Evolutionary conservation across 2,329 filamentous ascomycete genomes (phyloP).

Genomic region (Talaromyces sp.): DNA sequence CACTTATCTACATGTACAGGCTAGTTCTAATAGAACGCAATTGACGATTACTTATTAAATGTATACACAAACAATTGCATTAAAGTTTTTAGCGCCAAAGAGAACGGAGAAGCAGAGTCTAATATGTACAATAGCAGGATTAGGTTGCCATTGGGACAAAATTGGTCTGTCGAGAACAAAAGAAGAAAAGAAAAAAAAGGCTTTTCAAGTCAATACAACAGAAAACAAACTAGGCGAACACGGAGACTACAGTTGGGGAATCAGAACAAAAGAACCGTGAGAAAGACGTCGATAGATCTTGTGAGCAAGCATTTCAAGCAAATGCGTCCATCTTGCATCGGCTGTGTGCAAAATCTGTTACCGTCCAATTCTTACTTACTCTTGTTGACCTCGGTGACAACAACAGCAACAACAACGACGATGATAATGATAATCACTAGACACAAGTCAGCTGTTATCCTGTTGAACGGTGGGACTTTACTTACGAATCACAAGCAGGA

Average conservation of each 20-base stretch:
- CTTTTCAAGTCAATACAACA: conserved; percentile 2
- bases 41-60: no score
- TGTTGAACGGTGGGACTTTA: conserved; percentile 17
- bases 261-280: not conserved
- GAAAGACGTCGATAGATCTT: not conserved
- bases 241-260: conserved; percentile 11
- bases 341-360: conserved; percentile 4
- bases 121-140: conserved; percentile 28
- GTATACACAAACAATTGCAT: not conserved
- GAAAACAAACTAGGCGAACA: conserved; percentile 8
- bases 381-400: conserved; percentile 33
- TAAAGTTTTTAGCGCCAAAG: conserved; percentile 6
- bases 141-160: conserved; percentile 17
- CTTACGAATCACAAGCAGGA: conserved; percentile 66
- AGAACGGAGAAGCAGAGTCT: conserved; percentile 19
- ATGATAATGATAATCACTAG: conserved; percentile 51
- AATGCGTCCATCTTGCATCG: conserved; percentile 13
- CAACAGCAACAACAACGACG: conserved; percentile 46
- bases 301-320: not conserved
- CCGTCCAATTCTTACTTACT: not conserved
- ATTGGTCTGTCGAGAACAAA: conserved; percentile 3
- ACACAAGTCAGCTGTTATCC: conserved; percentile 8
- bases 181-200: not conserved
- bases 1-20: no score
- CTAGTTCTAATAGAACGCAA: no score